A percentile compares a stretch with the other conserved stretches of the same genome.
phyloP scores from a whole-genome alignment of 805 yeast genomes.

The Brettanomyces nanus region DNA sequence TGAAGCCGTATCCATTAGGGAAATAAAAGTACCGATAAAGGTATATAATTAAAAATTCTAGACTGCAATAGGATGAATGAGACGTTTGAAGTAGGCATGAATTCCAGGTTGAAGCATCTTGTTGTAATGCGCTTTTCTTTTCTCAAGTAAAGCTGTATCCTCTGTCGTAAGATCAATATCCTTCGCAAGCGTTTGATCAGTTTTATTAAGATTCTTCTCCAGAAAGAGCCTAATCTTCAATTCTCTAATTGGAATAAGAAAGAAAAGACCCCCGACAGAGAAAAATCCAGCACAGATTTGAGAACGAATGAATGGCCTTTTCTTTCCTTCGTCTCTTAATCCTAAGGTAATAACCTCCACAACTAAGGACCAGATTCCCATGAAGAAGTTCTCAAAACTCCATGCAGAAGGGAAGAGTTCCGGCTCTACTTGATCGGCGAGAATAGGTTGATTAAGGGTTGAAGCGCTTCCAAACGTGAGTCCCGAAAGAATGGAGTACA shows the following conservation, averaged over 20 bases:
- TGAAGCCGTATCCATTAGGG: slow-evolving; percentile 11
- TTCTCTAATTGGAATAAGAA: slow-evolving; percentile 41
- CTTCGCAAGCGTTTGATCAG: background rate
- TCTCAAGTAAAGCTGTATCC: slow-evolving; percentile 5
- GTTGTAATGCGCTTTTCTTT: slow-evolving; percentile 12
- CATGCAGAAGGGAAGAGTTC: slow-evolving; percentile 25
- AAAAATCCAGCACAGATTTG: slow-evolving; percentile 57
- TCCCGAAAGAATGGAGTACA: slow-evolving; percentile 37
- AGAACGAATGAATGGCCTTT: slow-evolving; percentile 44
- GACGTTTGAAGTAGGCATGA: slow-evolving; percentile 15
- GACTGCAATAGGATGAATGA: slow-evolving; percentile 18
- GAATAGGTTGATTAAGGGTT: slow-evolving; percentile 21
- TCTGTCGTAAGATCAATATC: background rate
- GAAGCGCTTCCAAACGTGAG: slow-evolving; percentile 37
- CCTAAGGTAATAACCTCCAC: slow-evolving; percentile 25
- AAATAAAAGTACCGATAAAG: slow-evolving; percentile 2
- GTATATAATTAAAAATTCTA: slow-evolving; percentile 4
- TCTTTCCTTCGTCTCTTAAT: slow-evolving; percentile 12
- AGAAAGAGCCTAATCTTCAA: slow-evolving; percentile 36
- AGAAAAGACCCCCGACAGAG: slow-evolving; percentile 33
- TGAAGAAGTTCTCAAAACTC: slow-evolving; percentile 20
- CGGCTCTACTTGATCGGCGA: slow-evolving; percentile 23
- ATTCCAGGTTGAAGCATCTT: slow-evolving; percentile 11
- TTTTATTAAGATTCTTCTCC: slow-evolving; percentile 7
- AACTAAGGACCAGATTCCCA: slow-evolving; percentile 22